Evolutionary conservation across 331 rosid species (phyloP), one percentile per base, ranked within the genome.

Genomic region (Malus hybrid): DNA sequence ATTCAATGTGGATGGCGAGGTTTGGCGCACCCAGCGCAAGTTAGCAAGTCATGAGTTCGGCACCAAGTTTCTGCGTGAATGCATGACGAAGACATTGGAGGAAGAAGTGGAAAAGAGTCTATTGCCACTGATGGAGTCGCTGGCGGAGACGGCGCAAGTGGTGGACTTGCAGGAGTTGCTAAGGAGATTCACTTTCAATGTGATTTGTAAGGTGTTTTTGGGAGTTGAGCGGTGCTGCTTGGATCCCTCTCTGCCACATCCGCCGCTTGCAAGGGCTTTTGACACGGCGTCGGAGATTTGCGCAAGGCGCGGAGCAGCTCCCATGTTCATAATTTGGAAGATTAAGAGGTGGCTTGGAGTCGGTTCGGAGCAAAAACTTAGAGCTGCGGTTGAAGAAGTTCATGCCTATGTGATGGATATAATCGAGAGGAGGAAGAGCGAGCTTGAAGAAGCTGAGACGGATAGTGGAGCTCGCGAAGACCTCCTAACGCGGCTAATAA

Each of bases 1-100:
- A 66, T 93, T 93, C 87, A 88, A 89, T 55, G 95, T 86, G 22
- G 98, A 93, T 5, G 97, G 97, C 0, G 91, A 90, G 74, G 77
- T 77, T 3, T 93, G 97, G 98, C 79, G 75, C 7, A 63, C 63
- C 0, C 98, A 90, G 73, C 80, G 98, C 9, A 89, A 81, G 80
- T 32, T 93, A 0, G 93, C 86, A 0, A 84, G 95, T 83, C 97
- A 92, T 18, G 96, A 86, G 72, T 93, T 93, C 75, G 69, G 86
- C 20, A 63, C 87, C 1, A 86, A 82, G 82, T 90, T 95, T 7
- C 19, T 90, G 50, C 79, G 58, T 12, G 84, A 88, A 15, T 87
- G 85, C 28, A 22, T 83, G 7, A 66, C 80, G 84, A 73, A 71
- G 29, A 72, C 86, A 1, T 75, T 93, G 68, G 83, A 81, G 71